Percentiles rank a stretch among this genome's conserved stretches.
Conservation (phyloP, 495 filamentous ascomycete genomes). For the Tuber borchii region DNA sequence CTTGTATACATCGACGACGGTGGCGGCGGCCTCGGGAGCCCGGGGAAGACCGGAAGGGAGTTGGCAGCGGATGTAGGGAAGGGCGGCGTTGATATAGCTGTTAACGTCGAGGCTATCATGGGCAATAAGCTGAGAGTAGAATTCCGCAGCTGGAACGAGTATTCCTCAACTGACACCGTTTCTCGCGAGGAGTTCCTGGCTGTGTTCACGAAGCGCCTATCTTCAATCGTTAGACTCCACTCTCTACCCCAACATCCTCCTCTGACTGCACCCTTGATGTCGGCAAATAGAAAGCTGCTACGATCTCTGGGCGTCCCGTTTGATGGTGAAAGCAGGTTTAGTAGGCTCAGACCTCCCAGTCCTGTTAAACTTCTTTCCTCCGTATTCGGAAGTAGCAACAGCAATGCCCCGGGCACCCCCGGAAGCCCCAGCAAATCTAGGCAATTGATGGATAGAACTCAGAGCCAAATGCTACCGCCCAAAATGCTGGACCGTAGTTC, state of each 20-base stretch:
- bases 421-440: slow-evolving; percentile 27
- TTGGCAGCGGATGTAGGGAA: slow-evolving; percentile 53
- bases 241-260: slow-evolving; percentile 61
- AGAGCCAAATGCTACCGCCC: slow-evolving; percentile 38
- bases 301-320: slow-evolving; percentile 59
- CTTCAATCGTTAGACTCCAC: slow-evolving; percentile 47
- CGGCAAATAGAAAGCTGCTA: slow-evolving; percentile 66
- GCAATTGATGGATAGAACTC: slow-evolving; percentile 33
- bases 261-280: slow-evolving; percentile 58
- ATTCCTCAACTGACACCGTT: slow-evolving; percentile 40
- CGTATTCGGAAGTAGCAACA: slow-evolving; percentile 57
- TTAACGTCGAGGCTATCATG: slow-evolving; percentile 46
- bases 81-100: slow-evolving; percentile 61
- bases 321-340: slow-evolving; percentile 55
- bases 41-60: slow-evolving; percentile 25
- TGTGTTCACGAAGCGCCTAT: slow-evolving; percentile 37
- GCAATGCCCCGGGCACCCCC: slow-evolving; percentile 16
- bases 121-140: slow-evolving; percentile 38
- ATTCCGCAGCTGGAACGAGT: slow-evolving; percentile 41
- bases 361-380: slow-evolving; percentile 87
- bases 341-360: slow-evolving; percentile 63
- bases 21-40: slow-evolving; percentile 15
- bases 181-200: slow-evolving; percentile 29
- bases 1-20: slow-evolving; percentile 38
- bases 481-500: slow-evolving; percentile 27